Conservation (phyloP, 2,329 filamentous ascomycete genomes). For the Pyrenophora tritici-repentis region DNA sequence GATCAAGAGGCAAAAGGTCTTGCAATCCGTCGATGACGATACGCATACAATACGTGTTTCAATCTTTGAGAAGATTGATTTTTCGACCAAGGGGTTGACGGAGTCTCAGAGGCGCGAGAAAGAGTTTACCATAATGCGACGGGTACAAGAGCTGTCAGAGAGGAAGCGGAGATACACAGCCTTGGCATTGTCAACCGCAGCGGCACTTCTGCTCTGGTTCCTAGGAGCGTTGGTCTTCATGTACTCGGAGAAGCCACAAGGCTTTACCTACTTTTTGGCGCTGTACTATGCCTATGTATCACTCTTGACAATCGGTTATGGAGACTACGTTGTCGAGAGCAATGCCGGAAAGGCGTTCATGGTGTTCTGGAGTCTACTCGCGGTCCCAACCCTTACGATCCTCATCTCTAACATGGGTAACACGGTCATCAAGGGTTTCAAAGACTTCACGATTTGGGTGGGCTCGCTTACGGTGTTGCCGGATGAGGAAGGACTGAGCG, state of each 20-base stretch:
- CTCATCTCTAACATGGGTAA: constrained; percentile 61
- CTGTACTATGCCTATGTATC: constrained; percentile 61
- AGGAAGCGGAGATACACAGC: constrained; percentile 48
- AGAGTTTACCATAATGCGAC: constrained; percentile 54
- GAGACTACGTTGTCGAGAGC: constrained; percentile 53
- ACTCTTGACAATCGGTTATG: constrained; percentile 62
- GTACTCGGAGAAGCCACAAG: constrained; percentile 51
- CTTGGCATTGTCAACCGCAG: constrained; percentile 47
- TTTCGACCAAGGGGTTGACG: constrained; percentile 47
- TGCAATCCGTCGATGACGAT: constrained; percentile 47
- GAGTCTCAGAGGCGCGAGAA: constrained; percentile 53
- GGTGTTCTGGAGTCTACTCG: constrained; percentile 61
- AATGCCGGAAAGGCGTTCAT: constrained; percentile 61
- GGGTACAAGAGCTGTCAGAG: constrained; percentile 46
- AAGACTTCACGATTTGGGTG: constrained; percentile 60
- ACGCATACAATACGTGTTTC: constrained; percentile 52
- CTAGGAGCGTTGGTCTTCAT: constrained; percentile 58
- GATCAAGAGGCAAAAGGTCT: constrained; percentile 51
- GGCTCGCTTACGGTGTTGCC: constrained; percentile 61
- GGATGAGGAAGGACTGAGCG: constrained; percentile 50
- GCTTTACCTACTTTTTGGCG: constrained; percentile 58
- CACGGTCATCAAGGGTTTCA: constrained; percentile 59
- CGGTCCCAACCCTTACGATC: constrained; percentile 60
- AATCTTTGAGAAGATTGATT: constrained; percentile 47
- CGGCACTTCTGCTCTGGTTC: constrained; percentile 51